Evolutionary conservation across 2,329 filamentous ascomycete species (phyloP).

Genomic region (Diaporthe destruens): DNA sequence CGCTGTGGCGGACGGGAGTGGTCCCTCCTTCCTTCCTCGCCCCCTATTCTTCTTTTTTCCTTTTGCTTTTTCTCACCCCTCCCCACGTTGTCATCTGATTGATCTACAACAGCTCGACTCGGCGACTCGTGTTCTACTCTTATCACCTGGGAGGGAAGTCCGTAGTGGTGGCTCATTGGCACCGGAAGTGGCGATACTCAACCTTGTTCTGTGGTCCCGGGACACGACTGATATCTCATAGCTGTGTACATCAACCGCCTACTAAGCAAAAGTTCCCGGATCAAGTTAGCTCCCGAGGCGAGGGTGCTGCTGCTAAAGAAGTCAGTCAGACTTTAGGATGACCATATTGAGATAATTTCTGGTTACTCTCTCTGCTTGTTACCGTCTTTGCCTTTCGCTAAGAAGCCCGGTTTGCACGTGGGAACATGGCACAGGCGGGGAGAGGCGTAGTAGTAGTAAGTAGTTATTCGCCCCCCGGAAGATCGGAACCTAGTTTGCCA

Average conservation of each 20-base stretch:
- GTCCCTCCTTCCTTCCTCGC: not conserved
- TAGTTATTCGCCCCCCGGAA: not conserved
- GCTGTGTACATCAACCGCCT: not conserved
- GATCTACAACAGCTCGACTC: not conserved
- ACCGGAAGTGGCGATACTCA: not conserved
- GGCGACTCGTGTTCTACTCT: too few species aligned
- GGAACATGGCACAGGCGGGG: not conserved
- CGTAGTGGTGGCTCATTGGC: not conserved
- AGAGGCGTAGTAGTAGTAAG: too few species aligned
- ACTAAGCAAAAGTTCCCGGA: not conserved
- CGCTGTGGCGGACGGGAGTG: not conserved
- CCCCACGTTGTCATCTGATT: not conserved
- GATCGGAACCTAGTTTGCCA: not conserved
- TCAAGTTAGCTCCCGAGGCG: not conserved
- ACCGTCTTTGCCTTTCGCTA: not conserved
- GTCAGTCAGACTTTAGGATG: constrained; percentile 21
- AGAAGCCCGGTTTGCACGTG: not conserved
- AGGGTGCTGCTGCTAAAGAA: not conserved
- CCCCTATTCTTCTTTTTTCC: not conserved
- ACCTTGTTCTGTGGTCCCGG: not conserved
- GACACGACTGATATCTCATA: not conserved
- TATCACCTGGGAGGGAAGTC: too few species aligned
- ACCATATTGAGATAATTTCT: not conserved
- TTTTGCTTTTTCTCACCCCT: constrained; percentile 7
- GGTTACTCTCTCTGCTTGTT: too few species aligned